Conservation (phyloP, 2,329 filamentous ascomycete species). For the Basipetospora chlamydospora region DNA sequence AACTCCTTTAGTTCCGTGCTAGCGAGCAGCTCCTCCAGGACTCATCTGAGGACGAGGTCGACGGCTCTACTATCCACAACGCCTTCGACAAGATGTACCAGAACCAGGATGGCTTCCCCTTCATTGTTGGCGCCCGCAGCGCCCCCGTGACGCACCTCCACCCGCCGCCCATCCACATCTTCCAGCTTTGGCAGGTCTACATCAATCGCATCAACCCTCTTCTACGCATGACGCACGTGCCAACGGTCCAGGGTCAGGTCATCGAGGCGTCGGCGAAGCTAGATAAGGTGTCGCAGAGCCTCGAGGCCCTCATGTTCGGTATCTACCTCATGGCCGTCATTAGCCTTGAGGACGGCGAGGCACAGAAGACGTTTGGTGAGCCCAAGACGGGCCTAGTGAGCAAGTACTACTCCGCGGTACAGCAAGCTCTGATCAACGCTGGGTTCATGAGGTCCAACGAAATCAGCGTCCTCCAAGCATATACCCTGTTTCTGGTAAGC, state of each 20-base stretch:
- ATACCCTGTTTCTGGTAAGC: slow-evolving; percentile 49
- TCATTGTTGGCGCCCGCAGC: slow-evolving; percentile 32
- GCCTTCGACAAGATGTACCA: slow-evolving; percentile 46
- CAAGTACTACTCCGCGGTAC: slow-evolving; percentile 41
- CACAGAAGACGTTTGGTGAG: slow-evolving; percentile 36
- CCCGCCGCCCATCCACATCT: slow-evolving; percentile 42
- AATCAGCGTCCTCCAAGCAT: slow-evolving; percentile 51
- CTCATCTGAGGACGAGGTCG: slow-evolving; percentile 40
- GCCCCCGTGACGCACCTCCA: slow-evolving; percentile 31
- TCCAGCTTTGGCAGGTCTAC: slow-evolving; percentile 55
- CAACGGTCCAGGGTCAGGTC: slow-evolving; percentile 48
- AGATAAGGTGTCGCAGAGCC: slow-evolving; percentile 34
- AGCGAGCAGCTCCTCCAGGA: slow-evolving; percentile 32
- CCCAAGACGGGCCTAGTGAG: slow-evolving; percentile 33
- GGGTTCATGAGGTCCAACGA: slow-evolving; percentile 54
- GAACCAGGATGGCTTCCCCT: slow-evolving; percentile 41
- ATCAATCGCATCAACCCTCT: slow-evolving; percentile 56
- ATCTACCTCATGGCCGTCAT: slow-evolving; percentile 46
- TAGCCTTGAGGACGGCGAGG: slow-evolving; percentile 43
- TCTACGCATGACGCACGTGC: slow-evolving; percentile 53
- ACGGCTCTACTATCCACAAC: slow-evolving; percentile 39
- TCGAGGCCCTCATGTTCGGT: slow-evolving; percentile 55
- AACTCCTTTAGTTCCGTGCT: slow-evolving; percentile 35
- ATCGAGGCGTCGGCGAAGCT: slow-evolving; percentile 45
- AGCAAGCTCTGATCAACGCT: slow-evolving; percentile 52